Evolutionary conservation across 805 yeast genomes (phyloP).

Genomic region (Spathaspora arborariae): DNA sequence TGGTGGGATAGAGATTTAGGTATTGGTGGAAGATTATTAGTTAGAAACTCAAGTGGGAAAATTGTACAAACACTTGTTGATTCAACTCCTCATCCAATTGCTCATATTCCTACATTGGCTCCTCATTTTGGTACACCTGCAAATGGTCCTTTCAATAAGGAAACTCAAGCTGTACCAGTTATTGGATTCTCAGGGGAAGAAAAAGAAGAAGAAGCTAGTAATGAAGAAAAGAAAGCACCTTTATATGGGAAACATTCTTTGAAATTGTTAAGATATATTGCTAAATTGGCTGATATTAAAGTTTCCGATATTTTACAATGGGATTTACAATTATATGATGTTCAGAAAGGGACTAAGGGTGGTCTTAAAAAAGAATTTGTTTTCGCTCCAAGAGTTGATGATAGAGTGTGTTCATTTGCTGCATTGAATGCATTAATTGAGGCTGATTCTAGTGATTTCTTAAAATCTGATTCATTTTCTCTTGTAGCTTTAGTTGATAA

Average conservation of each 20-base stretch:
- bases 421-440: conserved; percentile 59
- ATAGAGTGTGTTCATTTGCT: conserved; percentile 75
- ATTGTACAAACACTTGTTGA: conserved; percentile 46
- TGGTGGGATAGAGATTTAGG: conserved; percentile 91
- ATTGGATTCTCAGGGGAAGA: conserved; percentile 50
- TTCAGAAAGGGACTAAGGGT: conserved; percentile 74
- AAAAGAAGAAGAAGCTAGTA: conserved; percentile 41
- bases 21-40: conserved; percentile 72
- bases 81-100: conserved; percentile 67
- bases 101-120: conserved; percentile 79
- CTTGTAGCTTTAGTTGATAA: conserved; percentile 69
- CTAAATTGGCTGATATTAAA: conserved; percentile 53
- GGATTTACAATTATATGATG: conserved; percentile 78
- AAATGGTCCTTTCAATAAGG: conserved; percentile 68
- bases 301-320: conserved; percentile 63
- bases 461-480: conserved; percentile 40
- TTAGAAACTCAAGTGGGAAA: conserved; percentile 31
- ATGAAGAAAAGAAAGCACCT: conserved; percentile 59
- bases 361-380: conserved; percentile 76
- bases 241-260: conserved; percentile 66
- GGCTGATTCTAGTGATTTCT: conserved; percentile 20
- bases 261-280: conserved; percentile 62
- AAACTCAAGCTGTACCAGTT: conserved; percentile 76
- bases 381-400: conserved; percentile 82
- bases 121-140: conserved; percentile 80